Evolutionary conservation across 768 basidiomycete genomes (phyloP), one percentile per base, ranked within the genome.

Genomic region (Ramaria rubella): DNA sequence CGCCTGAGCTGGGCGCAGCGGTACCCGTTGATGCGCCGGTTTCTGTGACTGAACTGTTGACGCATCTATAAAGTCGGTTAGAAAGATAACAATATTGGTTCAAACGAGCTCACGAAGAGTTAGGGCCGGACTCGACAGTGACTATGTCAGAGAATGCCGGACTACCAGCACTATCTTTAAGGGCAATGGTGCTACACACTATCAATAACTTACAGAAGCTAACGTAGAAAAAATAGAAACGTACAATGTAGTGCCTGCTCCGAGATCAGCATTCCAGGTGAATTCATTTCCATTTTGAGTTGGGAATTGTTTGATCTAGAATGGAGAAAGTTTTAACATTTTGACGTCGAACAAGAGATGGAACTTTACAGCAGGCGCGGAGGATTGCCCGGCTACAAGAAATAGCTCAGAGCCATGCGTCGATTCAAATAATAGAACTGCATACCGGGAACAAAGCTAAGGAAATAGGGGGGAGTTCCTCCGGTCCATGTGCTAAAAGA

Each of bases 381-480:
- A 44, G 0, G 76, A 60, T 61, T 86, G 81, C 23, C 78, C 80
- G 58, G 75, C 86, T 87, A 60, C 21, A 49, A 19, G 45, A n/a
- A 24, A 6, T 24, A 15, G 29, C 7, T 48, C 26, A 48, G 46
- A 14, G 46, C 11, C 5, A 26, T 26, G 21, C 46, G 23, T n/a
- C 19, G 23, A 48, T 12, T 24, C 19, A 29, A 29, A 46, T 24
- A 27, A 27, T 19, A 26, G 2, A 24, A 5, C 38, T 2, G 60
- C 78, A 30, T 60, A 87, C 86, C 82, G 48, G 86, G 87, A 38
- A 86, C 61, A 51, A 86, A 61, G 9, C 79, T 72, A 49, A 87
- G 55, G 66, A 72, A 90, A 69, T 77, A 89, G 1, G 87, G 86
- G 0, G 72, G 23, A 0, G 55, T 48, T 30, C 85, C 85, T 4